phyloP scores from a whole-genome alignment of 2,329 filamentous ascomycete genomes.

The Drechslera avenae region DNA sequence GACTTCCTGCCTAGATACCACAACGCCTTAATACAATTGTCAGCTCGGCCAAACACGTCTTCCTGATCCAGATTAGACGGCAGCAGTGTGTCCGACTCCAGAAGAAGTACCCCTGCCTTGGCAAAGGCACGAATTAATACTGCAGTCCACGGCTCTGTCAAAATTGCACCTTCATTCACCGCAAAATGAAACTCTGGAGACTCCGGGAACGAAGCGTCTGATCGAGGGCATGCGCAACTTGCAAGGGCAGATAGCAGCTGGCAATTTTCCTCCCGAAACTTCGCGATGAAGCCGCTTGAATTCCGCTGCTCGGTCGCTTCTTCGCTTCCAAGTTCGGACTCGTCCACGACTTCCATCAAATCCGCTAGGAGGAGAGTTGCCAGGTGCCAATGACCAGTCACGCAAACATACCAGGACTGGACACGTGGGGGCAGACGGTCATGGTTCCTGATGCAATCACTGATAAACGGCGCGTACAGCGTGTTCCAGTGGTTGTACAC shows the following conservation, averaged over 20 bases:
- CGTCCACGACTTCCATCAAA: constrained; percentile 58
- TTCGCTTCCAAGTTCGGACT: constrained; percentile 34
- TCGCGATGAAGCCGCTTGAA: constrained; percentile 44
- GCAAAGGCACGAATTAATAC: constrained; percentile 61
- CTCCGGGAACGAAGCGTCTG: constrained; percentile 35
- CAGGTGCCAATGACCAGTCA: constrained; percentile 64
- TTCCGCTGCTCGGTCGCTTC: constrained; percentile 32
- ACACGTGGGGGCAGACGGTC: constrained; percentile 58
- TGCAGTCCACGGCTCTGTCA: constrained; percentile 66
- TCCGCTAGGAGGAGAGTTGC: constrained; percentile 62
- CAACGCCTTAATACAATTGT: constrained; percentile 59
- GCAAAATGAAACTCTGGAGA: constrained; percentile 59
- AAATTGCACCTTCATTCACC: constrained; percentile 60
- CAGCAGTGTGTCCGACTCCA: constrained; percentile 43
- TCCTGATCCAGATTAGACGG: constrained; percentile 17
- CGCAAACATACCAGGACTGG: constrained; percentile 65
- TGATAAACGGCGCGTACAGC: constrained; percentile 59
- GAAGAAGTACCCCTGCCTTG: constrained; percentile 51
- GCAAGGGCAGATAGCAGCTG: constrained; percentile 57
- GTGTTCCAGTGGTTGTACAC: constrained; percentile 63
- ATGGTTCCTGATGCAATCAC: constrained; percentile 58
- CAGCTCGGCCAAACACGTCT: constrained; percentile 48
- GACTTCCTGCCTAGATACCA: constrained; percentile 63
- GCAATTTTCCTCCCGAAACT: constrained; percentile 54
- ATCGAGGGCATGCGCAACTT: constrained; percentile 50